Percentiles rank a stretch among this genome's conserved stretches.
These are phyloP conservation scores for Claviceps sp. DNA, from an alignment of 2,329 filamentous ascomycete genomes.

Conservation along the genomic window DNA sequence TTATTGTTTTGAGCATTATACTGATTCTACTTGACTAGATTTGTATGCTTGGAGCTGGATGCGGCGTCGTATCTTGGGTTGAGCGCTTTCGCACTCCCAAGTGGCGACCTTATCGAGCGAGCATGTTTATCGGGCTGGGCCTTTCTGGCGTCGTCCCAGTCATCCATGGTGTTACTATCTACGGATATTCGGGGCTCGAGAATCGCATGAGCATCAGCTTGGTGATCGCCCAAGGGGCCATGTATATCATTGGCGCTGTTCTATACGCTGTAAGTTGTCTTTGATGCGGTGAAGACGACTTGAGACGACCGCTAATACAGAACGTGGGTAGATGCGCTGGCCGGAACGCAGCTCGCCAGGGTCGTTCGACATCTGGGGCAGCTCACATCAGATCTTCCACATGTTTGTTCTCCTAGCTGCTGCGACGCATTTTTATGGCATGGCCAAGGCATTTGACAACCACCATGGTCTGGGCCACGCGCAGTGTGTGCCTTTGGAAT, in stretches of 20 bases:
- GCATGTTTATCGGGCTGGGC: slow-evolving; percentile 83
- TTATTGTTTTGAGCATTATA: too few relatives aligned
- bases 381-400: slow-evolving; percentile 94
- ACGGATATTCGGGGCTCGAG: slow-evolving; percentile 53
- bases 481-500: slow-evolving; percentile 25
- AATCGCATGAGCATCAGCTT: slow-evolving; percentile 67
- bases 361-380: slow-evolving; percentile 78
- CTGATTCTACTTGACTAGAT: slow-evolving; percentile 41
- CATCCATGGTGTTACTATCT: slow-evolving; percentile 56
- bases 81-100: slow-evolving; percentile 72
- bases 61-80: slow-evolving; percentile 61
- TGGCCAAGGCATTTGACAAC: slow-evolving; percentile 76
- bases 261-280: slow-evolving; percentile 60
- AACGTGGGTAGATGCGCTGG: slow-evolving; percentile 47
- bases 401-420: slow-evolving; percentile 76
- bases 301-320: neutral
- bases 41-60: slow-evolving; percentile 60
- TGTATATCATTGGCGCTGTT: slow-evolving; percentile 77
- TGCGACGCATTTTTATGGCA: slow-evolving; percentile 63
- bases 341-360: slow-evolving; percentile 72
- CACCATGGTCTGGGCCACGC: slow-evolving; percentile 51
- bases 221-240: slow-evolving; percentile 62
- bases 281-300: neutral
- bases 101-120: slow-evolving; percentile 73
- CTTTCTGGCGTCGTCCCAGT: slow-evolving; percentile 74